These are phyloP conservation scores for Penicillium polonicum DNA, from an alignment of 2,329 filamentous ascomycete genomes.

Conservation along the genomic window DNA sequence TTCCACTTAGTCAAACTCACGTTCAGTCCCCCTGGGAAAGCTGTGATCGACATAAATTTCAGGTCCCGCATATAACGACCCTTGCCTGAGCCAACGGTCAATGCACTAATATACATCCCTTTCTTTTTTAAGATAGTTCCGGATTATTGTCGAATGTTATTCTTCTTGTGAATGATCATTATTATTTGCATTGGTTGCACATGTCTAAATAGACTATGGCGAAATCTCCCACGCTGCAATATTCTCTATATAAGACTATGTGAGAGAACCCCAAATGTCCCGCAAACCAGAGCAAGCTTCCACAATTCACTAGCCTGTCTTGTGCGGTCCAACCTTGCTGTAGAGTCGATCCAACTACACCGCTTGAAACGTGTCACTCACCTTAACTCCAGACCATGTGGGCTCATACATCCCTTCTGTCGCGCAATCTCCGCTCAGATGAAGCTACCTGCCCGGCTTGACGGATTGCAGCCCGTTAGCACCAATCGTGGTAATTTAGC, in stretches of 20 bases:
- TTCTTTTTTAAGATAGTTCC: not conserved
- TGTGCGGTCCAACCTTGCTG: not conserved
- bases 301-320: not conserved
- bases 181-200: not conserved
- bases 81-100: conserved; percentile 6
- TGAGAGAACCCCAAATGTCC: not conserved
- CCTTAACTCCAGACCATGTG: conserved; percentile 16
- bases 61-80: not conserved
- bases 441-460: conserved; percentile 2
- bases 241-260: not conserved
- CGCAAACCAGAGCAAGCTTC: not conserved
- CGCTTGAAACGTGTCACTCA: not conserved
- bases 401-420: conserved; percentile 14
- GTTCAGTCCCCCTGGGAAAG: not conserved
- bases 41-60: not conserved
- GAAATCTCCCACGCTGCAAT: not conserved
- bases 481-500: conserved; percentile 11
- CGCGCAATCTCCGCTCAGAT: conserved; percentile 1
- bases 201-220: not conserved
- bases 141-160: not conserved
- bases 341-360: not conserved
- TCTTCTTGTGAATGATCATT: not conserved
- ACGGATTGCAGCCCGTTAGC: conserved; percentile 4
- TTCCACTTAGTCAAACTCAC: not conserved
- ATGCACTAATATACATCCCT: not conserved